Evolutionary conservation across 495 filamentous ascomycete genomes (phyloP), one percentile per base, ranked within the genome.

Genomic region (Xylaria grammica): DNA sequence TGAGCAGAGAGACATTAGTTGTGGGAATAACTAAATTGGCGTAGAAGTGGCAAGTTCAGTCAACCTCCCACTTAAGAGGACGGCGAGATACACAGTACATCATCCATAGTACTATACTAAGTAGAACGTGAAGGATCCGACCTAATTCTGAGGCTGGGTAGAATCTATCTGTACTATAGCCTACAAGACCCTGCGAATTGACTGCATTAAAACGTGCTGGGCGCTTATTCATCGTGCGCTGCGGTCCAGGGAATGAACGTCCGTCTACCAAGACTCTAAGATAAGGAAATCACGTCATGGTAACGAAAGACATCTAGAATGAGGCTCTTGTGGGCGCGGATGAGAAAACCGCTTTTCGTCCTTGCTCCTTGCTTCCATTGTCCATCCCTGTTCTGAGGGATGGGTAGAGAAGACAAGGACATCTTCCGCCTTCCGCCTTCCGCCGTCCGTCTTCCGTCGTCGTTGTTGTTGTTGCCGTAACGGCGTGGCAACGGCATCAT

Each of bases 241-340:
- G 11, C 11, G 11, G 34, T n/a, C 34, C 34, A 36, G 34, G 34
- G 34, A 36, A 36, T 36, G 11, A 5, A 5, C 34, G 34, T 11
- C 34, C 5, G 34, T 6, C 34, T 11, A 36, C 6, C 34, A 36
- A 36, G 11, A 11, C 6, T 20, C 22, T 15, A 22, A 32, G 40
- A 58, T 32, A 45, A 45, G 26, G 2, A 8, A 8, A 42, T 20
- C 45, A 51, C 48, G 32, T 42, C 48, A 52, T 29, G n/a, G 40
- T 53, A 30, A 52, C 5, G 32, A 26, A 50, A 24, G n/a, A 29
- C n/a, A n/a, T 3, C 48, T 36, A 36, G 29, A 13, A 22, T 62
- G 59, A 62, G 60, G 60, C 60, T 62, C 60, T 62, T 45, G 26
- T n/a, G n/a, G n/a, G 38, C 50, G 22, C 53, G 15, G 36, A 44